Evolutionary conservation across 345 rosid genomes (phyloP).

Genomic region (Ceriops zippeliana): DNA sequence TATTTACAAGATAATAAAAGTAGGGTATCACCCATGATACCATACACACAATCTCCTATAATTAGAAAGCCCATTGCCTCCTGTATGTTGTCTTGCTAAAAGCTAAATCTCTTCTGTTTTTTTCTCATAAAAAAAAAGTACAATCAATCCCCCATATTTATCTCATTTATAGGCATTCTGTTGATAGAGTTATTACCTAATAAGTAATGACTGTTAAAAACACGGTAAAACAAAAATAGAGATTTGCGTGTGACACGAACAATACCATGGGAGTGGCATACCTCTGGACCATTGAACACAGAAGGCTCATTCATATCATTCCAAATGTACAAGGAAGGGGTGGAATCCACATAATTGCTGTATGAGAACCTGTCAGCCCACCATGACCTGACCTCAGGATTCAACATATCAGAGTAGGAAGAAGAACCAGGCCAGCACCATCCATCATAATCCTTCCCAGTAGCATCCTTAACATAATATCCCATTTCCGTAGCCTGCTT

Average conservation of each 20-base stretch:
- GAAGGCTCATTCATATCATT: conserved; percentile 99
- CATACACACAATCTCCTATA: no score
- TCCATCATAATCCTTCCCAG: conserved; percentile 87
- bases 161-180: no score
- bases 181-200: not conserved
- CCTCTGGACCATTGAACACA: conserved; percentile 99
- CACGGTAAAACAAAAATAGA: not conserved
- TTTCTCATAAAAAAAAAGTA: no score
- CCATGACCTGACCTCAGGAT: conserved; percentile 91
- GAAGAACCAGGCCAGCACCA: conserved; percentile 99
- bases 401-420: conserved; percentile 76
- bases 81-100: no score
- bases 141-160: no score
- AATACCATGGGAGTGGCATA: conserved; percentile 21
- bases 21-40: no score
- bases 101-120: no score
- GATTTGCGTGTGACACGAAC: not conserved
- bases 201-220: not conserved
- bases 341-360: conserved; percentile 75
- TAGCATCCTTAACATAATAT: conserved; percentile 80
- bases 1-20: no score
- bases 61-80: no score
- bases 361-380: conserved; percentile 79
- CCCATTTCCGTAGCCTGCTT: conserved; percentile 82
- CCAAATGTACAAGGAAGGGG: conserved; percentile 90